Base-by-base conservation (phyloP, 2,329 filamentous ascomycete species). In the Cercospora canescens region DNA sequence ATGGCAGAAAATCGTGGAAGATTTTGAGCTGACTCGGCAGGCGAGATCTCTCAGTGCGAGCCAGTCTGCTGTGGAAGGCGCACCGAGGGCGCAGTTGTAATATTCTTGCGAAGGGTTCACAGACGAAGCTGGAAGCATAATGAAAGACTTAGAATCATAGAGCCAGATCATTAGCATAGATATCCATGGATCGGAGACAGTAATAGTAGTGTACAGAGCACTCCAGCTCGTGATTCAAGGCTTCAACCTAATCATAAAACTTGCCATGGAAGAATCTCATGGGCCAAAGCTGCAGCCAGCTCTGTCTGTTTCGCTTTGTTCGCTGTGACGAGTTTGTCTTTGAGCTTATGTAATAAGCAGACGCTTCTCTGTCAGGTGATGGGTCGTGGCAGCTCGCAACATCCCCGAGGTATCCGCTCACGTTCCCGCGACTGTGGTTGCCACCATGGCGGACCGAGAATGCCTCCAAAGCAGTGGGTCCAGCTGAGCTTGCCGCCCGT, bases 1-100 rank as follows among this genome's bases (percentile, higher is more conserved):
- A 12, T 89, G 86, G 86, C 73, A 79, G 68, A 86, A 79, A 73
- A 76, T 86, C 60, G 76, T 80, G 4, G 65, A 70, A 21, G 82
- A 83, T 21, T 72, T 74, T 45, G 70, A 61, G 9, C 66, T 74
- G 26, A 52, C 41, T 7, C 54, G 56, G 12, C 58, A 24, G 30
- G 26, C 24, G 4, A 56, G 41, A 50, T 48, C 55, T 12, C 28
- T 39, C 14, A 56, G 50, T 21, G 41, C 34, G 4, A 34, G 28
- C 41, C 57, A 58, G 6, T 18, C 41, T 32, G 32, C 59, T 6
- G 26, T 65, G 9, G 69, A 70, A 18, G 64, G 69, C 7, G 62
- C 65, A 14, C 63, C 66, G 18, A 63, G 69, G 8, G 69, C 69
- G n/a, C 69, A 71, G 45, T 56, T 71, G 7, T 71, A 57, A 69